Evolutionary conservation across 2,329 filamentous ascomycete species (phyloP), one percentile per base, ranked within the genome.

Genomic region (Fusarium heterosporum): DNA sequence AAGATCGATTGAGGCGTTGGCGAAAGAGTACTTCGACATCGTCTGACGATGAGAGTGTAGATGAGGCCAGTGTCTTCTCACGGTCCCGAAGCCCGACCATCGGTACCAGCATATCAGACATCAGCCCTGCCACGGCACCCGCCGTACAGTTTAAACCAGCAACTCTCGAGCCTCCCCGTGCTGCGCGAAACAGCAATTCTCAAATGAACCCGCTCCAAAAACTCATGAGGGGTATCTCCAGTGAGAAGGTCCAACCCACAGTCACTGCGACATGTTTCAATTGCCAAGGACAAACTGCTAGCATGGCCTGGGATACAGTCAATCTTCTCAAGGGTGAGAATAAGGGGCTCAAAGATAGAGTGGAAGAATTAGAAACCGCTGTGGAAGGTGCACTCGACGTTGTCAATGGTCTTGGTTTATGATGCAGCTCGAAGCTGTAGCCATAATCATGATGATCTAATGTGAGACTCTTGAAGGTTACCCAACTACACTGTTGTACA

Each of bases 291-390:
- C 83, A 84, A 69, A 84, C 86, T 51, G 81, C 84, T 13, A 87
- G 85, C 65, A 81, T 87, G 36, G 88, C 88, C 6, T 90, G 88
- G 88, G 84, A 90, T 71, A 89, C 88, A 6, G 87, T 89, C n/a
- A 82, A 83, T 51, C 64, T 89, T 45, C 76, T 90, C 59, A 80
- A 86, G 38, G 85, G 87, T 45, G 89, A 90, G 79, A 90, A 90
- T 68, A 84, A 80, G 70, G 82, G 83, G 10, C 75, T 90, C 48
- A 90, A 90, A 78, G 80, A 82, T 38, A 78, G 87, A 19, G 85
- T 90, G 5, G 81, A 82, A 17, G 80, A 86, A 67, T 75, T 90
- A 4, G 88, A 90, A 76, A 80, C 78, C 4, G 87, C 83, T 6
- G 84, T 90, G 7, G 88, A 90, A 34, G 83, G 84, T 8, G 88